Percentiles rank a stretch among this genome's conserved stretches.
Evolutionary conservation across 2,329 filamentous ascomycete genomes (phyloP).

Genomic region (Calcarisporium arbuscula): DNA sequence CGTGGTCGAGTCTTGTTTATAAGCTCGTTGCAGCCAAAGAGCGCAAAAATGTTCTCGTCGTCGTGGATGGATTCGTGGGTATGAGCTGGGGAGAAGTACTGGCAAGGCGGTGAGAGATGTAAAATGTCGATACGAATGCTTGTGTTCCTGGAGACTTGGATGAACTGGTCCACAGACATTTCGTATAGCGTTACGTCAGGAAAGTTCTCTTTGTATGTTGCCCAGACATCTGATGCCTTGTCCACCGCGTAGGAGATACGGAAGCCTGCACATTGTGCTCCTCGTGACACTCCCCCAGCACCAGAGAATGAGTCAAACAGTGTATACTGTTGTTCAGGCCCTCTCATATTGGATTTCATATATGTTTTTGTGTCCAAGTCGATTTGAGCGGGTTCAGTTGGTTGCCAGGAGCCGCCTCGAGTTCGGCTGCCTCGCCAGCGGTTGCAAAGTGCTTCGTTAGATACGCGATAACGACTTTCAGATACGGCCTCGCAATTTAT

Average conservation of each 20-base stretch:
- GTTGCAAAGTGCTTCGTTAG: slow-evolving; percentile 25
- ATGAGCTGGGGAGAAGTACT: slow-evolving; percentile 67
- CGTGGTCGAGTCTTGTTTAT: slow-evolving; percentile 56
- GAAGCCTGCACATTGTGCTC: slow-evolving; percentile 53
- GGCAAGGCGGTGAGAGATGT: slow-evolving; percentile 73
- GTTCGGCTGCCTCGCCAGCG: slow-evolving; percentile 23
- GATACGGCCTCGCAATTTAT: slow-evolving; percentile 24
- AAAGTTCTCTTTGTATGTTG: slow-evolving; percentile 56
- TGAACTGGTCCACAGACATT: slow-evolving; percentile 43
- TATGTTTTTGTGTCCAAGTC: slow-evolving; percentile 17
- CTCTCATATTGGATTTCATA: slow-evolving; percentile 1
- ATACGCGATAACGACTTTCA: slow-evolving; percentile 19
- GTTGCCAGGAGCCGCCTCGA: slow-evolving; percentile 26
- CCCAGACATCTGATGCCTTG: slow-evolving; percentile 46
- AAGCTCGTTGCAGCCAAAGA: slow-evolving; percentile 48
- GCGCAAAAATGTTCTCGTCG: slow-evolving; percentile 58
- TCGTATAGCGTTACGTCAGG: slow-evolving; percentile 40
- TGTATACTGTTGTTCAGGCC: slow-evolving; percentile 47
- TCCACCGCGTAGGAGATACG: slow-evolving; percentile 59
- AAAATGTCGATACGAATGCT: slow-evolving; percentile 55
- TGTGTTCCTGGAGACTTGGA: slow-evolving; percentile 22
- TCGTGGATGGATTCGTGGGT: slow-evolving; percentile 63
- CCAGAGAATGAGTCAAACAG: slow-evolving; percentile 69
- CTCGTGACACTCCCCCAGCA: slow-evolving; percentile 63
- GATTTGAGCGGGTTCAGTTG: slow-evolving; percentile 9